These are phyloP conservation scores for Capniomyces stellatus DNA, from an alignment of 371 early-diverging fungal genomes.

Conservation along the genomic window DNA sequence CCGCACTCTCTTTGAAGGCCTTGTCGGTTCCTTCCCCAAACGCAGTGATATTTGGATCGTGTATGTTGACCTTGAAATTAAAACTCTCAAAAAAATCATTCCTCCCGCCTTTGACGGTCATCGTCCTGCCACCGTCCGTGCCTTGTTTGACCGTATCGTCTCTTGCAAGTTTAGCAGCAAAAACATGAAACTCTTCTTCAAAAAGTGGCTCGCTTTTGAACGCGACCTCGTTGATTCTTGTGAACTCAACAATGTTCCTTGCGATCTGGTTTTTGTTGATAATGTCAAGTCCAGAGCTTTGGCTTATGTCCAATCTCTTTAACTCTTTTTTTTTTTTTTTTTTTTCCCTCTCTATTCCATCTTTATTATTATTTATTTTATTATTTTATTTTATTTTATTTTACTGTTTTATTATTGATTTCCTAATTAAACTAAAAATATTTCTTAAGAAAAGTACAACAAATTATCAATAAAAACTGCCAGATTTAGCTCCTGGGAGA, in stretches of 20 bases:
- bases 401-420: too few species aligned
- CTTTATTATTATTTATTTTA: too few species aligned
- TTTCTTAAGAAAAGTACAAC: too few species aligned
- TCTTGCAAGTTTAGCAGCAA: too few species aligned
- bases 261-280: constrained; percentile 53
- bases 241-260: constrained; percentile 13
- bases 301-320: constrained; percentile 55
- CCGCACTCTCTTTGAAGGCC: constrained; percentile 86
- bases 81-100: too few species aligned
- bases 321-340: not conserved
- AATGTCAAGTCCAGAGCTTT: constrained; percentile 74
- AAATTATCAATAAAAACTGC: too few species aligned
- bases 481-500: too few species aligned
- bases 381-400: too few species aligned
- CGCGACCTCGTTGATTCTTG: constrained; percentile 34
- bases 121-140: too few species aligned
- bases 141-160: too few species aligned
- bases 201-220: constrained; percentile 89
- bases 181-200: constrained; percentile 96
- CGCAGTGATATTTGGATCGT: constrained; percentile 87
- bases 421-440: too few species aligned
- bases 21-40: constrained; percentile 80
- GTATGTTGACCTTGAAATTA: constrained; percentile 87
- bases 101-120: too few species aligned
- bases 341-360: not conserved